Evolutionary conservation across 1,139 yeast genomes (phyloP), one percentile per base, ranked within the genome.

Genomic region (Magnusiomyces ingens): DNA sequence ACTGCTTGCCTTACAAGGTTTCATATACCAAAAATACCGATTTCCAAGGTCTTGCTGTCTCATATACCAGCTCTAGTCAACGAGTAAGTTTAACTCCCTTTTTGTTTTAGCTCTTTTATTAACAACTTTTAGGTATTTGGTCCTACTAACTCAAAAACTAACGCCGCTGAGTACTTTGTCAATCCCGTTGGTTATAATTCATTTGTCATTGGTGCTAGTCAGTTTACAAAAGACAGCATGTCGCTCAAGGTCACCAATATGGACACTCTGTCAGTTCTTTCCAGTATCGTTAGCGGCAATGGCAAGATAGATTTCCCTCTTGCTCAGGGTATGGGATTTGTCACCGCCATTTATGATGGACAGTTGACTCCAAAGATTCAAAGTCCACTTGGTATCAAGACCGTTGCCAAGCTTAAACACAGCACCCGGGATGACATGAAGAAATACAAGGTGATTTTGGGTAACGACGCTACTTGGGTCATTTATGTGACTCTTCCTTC

Each of bases 301-400:
- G 58, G 58, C 8, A 54, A 65, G 10, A 59, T 72, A 38, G 57
- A 57, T 19, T 55, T 71, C 43, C 81, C 84, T 3, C 57, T 78
- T 49, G 80, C 77, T 19, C 85, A 82, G 66, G 95, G 95, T 57
- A 84, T 84, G 87, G 95, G 95, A n/a, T 77, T 84, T 59, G 79
- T 80, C 12, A 79, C 89, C 44, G 85, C 80, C 37, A 71, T 81
- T 47, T 87, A 85, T 67, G 73, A 79, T 59, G 85, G 84, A 50
- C 84, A 82, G 50, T 71, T 84, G 66, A 74, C 75, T 54, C 83
- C 89, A 3, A 64, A 69, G 35, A 65, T 86, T 53, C 75, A 74
- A 60, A 74, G 86, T 1, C 75, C 75, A 56, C 71, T 77, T 52
- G 89, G 88, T 3, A 66, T 85, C 59, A 58, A 67, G 18, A 62